Evolutionary conservation across 345 rosid genomes (phyloP).

Genomic region (Balakata baccata): DNA sequence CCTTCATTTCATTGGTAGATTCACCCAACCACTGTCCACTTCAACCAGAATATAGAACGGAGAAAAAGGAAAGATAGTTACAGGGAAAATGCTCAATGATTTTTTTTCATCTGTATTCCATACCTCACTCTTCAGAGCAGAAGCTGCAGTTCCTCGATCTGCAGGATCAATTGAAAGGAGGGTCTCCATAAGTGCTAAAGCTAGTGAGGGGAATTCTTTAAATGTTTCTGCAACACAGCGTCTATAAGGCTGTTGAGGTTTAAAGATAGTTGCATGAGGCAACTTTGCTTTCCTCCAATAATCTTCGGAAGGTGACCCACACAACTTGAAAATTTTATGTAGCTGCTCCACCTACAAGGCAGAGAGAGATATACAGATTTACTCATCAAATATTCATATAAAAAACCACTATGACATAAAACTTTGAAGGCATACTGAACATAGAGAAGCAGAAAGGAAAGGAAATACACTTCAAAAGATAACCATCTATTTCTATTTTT

Average conservation of each 20-base stretch:
- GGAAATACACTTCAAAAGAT: neutral
- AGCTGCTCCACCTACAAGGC: conserved; percentile 84
- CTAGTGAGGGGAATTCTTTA: conserved; percentile 85
- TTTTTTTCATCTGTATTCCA: conserved; percentile 10
- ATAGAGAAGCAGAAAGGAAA: neutral
- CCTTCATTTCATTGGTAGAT: neutral
- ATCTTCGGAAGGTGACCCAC: conserved; percentile 95
- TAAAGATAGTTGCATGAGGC: conserved; percentile 97
- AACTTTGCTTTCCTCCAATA: conserved; percentile 92
- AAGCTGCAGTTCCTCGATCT: conserved; percentile 82
- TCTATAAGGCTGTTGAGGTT: conserved; percentile 93
- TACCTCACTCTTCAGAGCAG: conserved; percentile 86
- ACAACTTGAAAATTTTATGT: conserved; percentile 96
- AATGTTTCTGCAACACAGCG: conserved; percentile 89
- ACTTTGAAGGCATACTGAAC: neutral
- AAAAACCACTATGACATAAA: no score
- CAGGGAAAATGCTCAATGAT: neutral
- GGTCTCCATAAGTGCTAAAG: conserved; percentile 81
- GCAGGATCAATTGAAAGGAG: conserved; percentile 85
- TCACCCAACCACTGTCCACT: neutral
- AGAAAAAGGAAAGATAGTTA: neutral
- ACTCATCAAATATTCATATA: no score
- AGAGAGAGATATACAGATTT: conserved; percentile 13
- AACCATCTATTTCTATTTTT: neutral
- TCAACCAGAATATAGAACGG: neutral